A percentile compares a stretch with the other conserved stretches of the same genome.
Conservation (phyloP, 2,329 filamentous ascomycete genomes). For the Leptographium radiaticola region DNA sequence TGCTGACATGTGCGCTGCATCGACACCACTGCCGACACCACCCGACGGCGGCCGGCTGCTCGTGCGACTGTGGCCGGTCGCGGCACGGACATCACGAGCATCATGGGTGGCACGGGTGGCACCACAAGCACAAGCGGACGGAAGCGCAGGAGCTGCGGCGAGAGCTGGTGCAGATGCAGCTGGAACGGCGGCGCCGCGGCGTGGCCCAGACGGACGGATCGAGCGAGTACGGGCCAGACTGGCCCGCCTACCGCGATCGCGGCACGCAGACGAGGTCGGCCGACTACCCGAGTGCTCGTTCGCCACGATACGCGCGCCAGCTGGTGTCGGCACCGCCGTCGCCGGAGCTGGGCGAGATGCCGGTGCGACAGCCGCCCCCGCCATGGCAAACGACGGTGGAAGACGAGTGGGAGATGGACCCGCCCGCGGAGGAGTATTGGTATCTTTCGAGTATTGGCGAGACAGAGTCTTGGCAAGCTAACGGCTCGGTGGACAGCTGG, state of each 20-base stretch:
- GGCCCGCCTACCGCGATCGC: background rate
- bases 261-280: background rate
- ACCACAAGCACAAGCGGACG: background rate
- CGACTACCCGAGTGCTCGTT: too few species aligned
- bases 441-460: too few species aligned
- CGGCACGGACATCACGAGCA: background rate
- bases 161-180: background rate
- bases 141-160: background rate
- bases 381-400: background rate
- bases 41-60: background rate
- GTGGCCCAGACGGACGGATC: background rate
- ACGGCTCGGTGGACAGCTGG: too few species aligned
- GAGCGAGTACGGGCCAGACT: background rate
- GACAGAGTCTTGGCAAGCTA: too few species aligned
- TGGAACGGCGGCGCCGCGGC: background rate
- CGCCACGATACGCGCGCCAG: too few species aligned
- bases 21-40: background rate
- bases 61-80: background rate
- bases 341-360: background rate
- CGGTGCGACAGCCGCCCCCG: background rate
- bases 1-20: background rate
- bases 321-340: background rate
- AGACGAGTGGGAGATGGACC: background rate
- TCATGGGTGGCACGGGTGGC: background rate
- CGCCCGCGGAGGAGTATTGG: too few species aligned